These are phyloP conservation scores for Penicillium sp. DNA, from an alignment of 2,329 filamentous ascomycete genomes.

Conservation along the genomic window DNA sequence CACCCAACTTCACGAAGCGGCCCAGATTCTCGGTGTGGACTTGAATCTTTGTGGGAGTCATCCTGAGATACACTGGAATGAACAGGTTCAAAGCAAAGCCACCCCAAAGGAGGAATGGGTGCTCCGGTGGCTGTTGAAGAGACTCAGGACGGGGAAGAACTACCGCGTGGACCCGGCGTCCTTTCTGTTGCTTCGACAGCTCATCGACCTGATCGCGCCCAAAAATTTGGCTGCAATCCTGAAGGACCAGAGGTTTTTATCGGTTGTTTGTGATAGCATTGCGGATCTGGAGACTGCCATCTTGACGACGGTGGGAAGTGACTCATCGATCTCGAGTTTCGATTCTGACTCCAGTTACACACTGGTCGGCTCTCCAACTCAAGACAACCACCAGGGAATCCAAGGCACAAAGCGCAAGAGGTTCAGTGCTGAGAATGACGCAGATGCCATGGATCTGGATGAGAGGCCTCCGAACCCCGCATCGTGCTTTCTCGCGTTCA, in stretches of 20 bases:
- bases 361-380: slow-evolving; percentile 28
- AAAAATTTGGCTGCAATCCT: slow-evolving; percentile 69
- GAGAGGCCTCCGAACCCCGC: slow-evolving; percentile 29
- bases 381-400: slow-evolving; percentile 19
- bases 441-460: slow-evolving; percentile 33
- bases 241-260: slow-evolving; percentile 65
- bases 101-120: slow-evolving; percentile 62
- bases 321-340: slow-evolving; percentile 24
- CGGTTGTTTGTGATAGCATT: slow-evolving; percentile 64
- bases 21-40: slow-evolving; percentile 44
- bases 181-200: slow-evolving; percentile 59
- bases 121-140: slow-evolving; percentile 64
- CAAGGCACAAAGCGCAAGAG: slow-evolving; percentile 43
- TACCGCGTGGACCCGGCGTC: slow-evolving; percentile 46
- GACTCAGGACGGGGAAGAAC: slow-evolving; percentile 48
- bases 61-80: slow-evolving; percentile 28
- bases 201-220: slow-evolving; percentile 66
- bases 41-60: slow-evolving; percentile 33
- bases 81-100: slow-evolving; percentile 24
- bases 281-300: slow-evolving; percentile 50
- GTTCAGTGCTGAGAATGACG: slow-evolving; percentile 21
- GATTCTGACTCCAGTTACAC: slow-evolving; percentile 39
- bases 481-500: slow-evolving; percentile 35
- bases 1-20: slow-evolving; percentile 43
- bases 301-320: slow-evolving; percentile 27